Percentiles rank a stretch among this genome's conserved stretches.
Evolutionary conservation across 202 grass and related monocot genomes (phyloP).

Genomic region (Bolboschoenoplectus hybrid): DNA sequence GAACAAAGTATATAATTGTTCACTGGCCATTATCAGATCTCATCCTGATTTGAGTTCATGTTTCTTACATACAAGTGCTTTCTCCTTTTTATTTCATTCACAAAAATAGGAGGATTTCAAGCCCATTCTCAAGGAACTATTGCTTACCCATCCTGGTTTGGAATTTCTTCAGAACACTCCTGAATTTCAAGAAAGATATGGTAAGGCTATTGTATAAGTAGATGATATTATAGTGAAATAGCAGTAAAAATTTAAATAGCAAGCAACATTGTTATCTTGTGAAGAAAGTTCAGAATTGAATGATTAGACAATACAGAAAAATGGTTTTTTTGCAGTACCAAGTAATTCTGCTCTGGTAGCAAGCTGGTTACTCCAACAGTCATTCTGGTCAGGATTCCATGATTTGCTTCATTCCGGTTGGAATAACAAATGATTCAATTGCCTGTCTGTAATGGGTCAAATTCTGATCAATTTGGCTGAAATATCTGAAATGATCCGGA

Average conservation of each 20-base stretch:
- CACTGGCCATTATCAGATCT: background rate
- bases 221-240: background rate
- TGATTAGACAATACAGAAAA: background rate
- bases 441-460: background rate
- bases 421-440: background rate
- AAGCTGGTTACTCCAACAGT: slow-evolving; percentile 1
- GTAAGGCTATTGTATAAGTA: slow-evolving; percentile 41
- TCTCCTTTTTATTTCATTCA: slow-evolving; percentile 40
- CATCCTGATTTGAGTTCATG: background rate
- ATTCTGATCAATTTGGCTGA: background rate
- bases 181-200: slow-evolving; percentile 99
- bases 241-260: slow-evolving; percentile 12
- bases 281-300: background rate
- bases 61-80: slow-evolving; percentile 28
- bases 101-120: slow-evolving; percentile 87
- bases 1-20: slow-evolving; percentile 31
- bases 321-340: background rate
- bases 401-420: background rate
- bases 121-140: slow-evolving; percentile 82
- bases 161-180: slow-evolving; percentile 95
- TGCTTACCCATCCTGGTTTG: slow-evolving; percentile 87
- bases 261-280: slow-evolving; percentile 1
- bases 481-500: background rate
- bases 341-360: slow-evolving; percentile 3
- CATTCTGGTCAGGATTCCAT: background rate